A percentile compares a stretch with the other conserved stretches of the same genome.
Conservation (phyloP, 345 rosid species). For the Sapria himalayana region DNA sequence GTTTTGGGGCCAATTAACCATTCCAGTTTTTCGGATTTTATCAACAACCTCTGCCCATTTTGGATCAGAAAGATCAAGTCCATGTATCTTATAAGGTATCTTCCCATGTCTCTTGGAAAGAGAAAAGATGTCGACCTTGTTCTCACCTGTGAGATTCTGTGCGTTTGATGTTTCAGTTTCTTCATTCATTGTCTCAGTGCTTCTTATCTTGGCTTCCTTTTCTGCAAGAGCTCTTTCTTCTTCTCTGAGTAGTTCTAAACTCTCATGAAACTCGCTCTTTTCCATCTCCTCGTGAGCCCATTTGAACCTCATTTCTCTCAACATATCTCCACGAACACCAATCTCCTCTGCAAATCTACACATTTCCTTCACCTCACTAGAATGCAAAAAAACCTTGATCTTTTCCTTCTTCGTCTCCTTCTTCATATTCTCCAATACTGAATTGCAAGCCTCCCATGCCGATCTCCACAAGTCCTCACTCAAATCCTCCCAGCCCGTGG, state of each 20-base stretch:
- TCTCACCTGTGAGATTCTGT: constrained; percentile 13
- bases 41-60: constrained; percentile 60
- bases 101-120: constrained; percentile 76
- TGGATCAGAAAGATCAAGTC: constrained; percentile 69
- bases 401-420: constrained; percentile 65
- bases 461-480: constrained; percentile 67
- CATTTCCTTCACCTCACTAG: constrained; percentile 63
- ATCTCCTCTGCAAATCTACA: constrained; percentile 72
- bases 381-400: constrained; percentile 54
- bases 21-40: constrained; percentile 47
- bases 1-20: constrained; percentile 37
- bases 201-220: constrained; percentile 12
- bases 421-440: constrained; percentile 68
- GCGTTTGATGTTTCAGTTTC: constrained; percentile 11
- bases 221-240: constrained; percentile 14
- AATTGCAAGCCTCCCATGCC: constrained; percentile 62
- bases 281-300: constrained; percentile 88
- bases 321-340: constrained; percentile 72
- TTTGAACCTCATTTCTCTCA: constrained; percentile 75
- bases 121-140: constrained; percentile 19
- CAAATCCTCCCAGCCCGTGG: constrained; percentile 19
- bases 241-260: constrained; percentile 25
- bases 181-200: constrained; percentile 11
- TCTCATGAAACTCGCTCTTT: constrained; percentile 46
- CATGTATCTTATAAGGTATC: constrained; percentile 74